Percentiles rank a stretch among this genome's conserved stretches.
These are phyloP conservation scores for Cardamine resedifolia DNA, from an alignment of 345 rosid species.

Conservation along the genomic window DNA sequence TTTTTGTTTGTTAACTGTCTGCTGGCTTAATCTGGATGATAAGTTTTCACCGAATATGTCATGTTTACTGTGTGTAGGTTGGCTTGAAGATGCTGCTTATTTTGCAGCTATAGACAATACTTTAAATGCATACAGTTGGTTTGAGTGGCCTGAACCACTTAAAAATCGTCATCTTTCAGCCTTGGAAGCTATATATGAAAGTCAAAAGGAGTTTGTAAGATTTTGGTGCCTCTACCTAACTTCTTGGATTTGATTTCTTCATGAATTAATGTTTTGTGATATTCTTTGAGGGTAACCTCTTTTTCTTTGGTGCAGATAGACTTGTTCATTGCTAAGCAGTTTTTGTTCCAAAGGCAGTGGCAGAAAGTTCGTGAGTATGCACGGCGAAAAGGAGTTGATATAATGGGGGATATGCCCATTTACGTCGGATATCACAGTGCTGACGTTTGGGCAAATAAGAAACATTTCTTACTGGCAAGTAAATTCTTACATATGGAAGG, in stretches of 20 bases:
- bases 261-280: not conserved
- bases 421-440: slow-evolving; percentile 98
- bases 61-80: slow-evolving; percentile 49
- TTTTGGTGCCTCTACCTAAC: slow-evolving; percentile 26
- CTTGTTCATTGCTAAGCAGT: slow-evolving; percentile 83
- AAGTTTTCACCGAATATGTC: slow-evolving; percentile 8
- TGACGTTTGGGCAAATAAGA: slow-evolving; percentile 97
- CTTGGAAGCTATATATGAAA: slow-evolving; percentile 75
- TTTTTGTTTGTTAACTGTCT: not conserved
- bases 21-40: not conserved
- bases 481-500: slow-evolving; percentile 12
- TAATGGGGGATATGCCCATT: slow-evolving; percentile 99
- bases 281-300: slow-evolving; percentile 24
- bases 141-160: slow-evolving; percentile 81
- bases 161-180: slow-evolving; percentile 84
- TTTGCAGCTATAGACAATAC: slow-evolving; percentile 85
- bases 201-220: slow-evolving; percentile 79
- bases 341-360: slow-evolving; percentile 97
- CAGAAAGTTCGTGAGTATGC: slow-evolving; percentile 77
- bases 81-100: slow-evolving; percentile 98
- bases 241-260: slow-evolving; percentile 16
- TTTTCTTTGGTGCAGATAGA: slow-evolving; percentile 58
- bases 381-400: slow-evolving; percentile 59
- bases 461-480: slow-evolving; percentile 77
- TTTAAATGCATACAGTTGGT: slow-evolving; percentile 67